Base-by-base conservation (phyloP, 495 filamentous ascomycete genomes). In the Schizothecium vesticola region DNA sequence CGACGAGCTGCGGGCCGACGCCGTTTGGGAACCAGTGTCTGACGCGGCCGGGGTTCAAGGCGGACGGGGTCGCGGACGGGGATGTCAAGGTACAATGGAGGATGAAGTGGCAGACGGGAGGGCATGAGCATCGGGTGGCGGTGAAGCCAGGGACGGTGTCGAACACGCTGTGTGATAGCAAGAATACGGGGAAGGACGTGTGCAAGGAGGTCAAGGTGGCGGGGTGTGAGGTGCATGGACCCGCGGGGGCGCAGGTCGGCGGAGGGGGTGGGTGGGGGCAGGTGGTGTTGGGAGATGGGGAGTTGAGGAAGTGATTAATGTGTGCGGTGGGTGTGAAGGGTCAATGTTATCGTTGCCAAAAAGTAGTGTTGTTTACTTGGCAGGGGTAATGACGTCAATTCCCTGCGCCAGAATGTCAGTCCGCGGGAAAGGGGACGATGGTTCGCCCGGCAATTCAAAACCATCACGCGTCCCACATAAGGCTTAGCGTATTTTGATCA, bases 41-140 rank as follows among this genome's bases (percentile, higher is more conserved):
- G 21, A 67, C 65, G 24, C n/a, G 65, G 19, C 65, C 65, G 31
- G 65, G 65, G 36, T 67, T 55, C 43, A 67, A 67, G 65, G 65
- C 65, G 23, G 65, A 67, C 22, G 59, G 65, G 19, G 65, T 21
- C 1, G 43, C 8, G 11, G 59, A 67, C 11, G 59, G 43, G 7
- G 59, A 67, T 24, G 55, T 36, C 22, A 55, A 43, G 33, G 22
- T 51, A 36, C 65, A 67, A 33, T 67, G 65, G 65, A 23, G 65
- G 59, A 22, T 67, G 65, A 29, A 56, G 59, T 67, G 65, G 65
- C 11, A 29, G 2, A 23, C 8, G 21, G 57, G 28, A 0, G 65
- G 65, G 55, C 65, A 67, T 61, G 65, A 67, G 59, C 65, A 67
- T 57, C 59, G 65, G 2, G 65, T 67, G 16, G 65, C 65, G 16